Base-by-base conservation (phyloP, 805 yeast species). In the Candida silvatica region DNA sequence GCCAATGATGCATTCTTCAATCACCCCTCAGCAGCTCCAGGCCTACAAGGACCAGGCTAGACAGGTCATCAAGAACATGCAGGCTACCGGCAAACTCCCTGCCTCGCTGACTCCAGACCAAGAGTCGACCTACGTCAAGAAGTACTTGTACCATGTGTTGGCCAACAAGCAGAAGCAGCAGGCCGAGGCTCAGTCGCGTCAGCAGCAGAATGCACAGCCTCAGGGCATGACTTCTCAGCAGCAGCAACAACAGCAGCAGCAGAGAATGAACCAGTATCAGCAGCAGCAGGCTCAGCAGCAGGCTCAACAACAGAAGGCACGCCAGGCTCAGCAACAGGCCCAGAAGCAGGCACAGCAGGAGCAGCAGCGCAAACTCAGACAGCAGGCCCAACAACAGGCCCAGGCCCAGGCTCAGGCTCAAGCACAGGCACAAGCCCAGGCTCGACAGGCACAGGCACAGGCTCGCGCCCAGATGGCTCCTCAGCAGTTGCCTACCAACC, bases 11-110 rank as follows among this genome's bases (percentile, higher is more conserved):
- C n/a, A 11, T 2, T 28, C 34, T 5, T 17, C 34, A 3, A 41
- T 46, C 30, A 43, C 52, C 2, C 39, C 36, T 27, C 58, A 49
- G 38, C 54, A 45, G 38, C 36, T 52, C 26, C 55, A 52, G 37
- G 48, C 43, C 33, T 56, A 52, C 35, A 57, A 50, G 43, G 47
- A 46, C 22, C 64, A 60, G 41, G 65, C 64, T 1, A 14, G 59
- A 4, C 56, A 52, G 32, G 54, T 55, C 32, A 55, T 59, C 17
- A 52, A 52, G 33, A 57, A 52, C 31, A 46, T 60, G 16, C 63
- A 59, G 38, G 51, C 54, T 3, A 37, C 54, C 6, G 61, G 61
- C 24, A 51, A 56, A 30, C 38, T 59, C 11, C 57, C 61, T 7
- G 35, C 49, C 8, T 48, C 47, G 17, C 36, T 60, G 22, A 47